Percentiles rank a stretch among this genome's conserved stretches.
Conservation (phyloP, 2,329 filamentous ascomycete genomes). For the Ramichloridium luteum region DNA sequence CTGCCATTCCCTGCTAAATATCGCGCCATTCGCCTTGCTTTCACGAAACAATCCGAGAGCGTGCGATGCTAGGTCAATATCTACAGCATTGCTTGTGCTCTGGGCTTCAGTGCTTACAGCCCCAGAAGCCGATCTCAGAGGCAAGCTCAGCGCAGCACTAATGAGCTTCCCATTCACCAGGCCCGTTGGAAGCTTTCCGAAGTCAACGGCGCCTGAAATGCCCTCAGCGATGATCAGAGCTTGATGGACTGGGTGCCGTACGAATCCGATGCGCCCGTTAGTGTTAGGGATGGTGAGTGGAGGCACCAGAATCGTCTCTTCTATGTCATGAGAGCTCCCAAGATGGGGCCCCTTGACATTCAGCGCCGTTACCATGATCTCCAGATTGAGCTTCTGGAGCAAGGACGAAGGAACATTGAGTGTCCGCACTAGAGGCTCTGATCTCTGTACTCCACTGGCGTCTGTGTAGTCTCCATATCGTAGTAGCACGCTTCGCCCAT, state of each 20-base stretch:
- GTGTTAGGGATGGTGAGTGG: constrained; percentile 55
- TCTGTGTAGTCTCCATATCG: constrained; percentile 43
- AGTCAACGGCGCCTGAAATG: constrained; percentile 52
- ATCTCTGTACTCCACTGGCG: constrained; percentile 33
- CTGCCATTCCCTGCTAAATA: constrained; percentile 26
- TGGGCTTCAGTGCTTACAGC: constrained; percentile 17
- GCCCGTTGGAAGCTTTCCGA: constrained; percentile 28
- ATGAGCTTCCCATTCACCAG: constrained; percentile 29
- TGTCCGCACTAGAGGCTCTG: constrained; percentile 43
- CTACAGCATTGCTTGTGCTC: constrained; percentile 35
- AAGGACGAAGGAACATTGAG: constrained; percentile 51
- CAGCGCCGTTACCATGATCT: constrained; percentile 47
- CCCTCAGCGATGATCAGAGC: constrained; percentile 64
- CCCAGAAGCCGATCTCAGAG: constrained; percentile 33
- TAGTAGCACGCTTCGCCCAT: constrained; percentile 30
- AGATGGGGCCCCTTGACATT: constrained; percentile 33
- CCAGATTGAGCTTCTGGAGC: constrained; percentile 50
- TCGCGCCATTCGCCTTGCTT: constrained; percentile 22
- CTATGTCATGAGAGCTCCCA: constrained; percentile 28
- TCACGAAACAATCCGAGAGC: constrained; percentile 41
- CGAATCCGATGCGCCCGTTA: constrained; percentile 49
- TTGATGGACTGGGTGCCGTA: constrained; percentile 75
- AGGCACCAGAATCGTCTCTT: constrained; percentile 63
- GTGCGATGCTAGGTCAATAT: constrained; percentile 49
- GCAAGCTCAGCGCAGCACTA: constrained; percentile 47